Evolutionary conservation across 2,329 filamentous ascomycete genomes (phyloP), one percentile per base, ranked within the genome.

Genomic region (Stagonosporopsis chrysanthemi): DNA sequence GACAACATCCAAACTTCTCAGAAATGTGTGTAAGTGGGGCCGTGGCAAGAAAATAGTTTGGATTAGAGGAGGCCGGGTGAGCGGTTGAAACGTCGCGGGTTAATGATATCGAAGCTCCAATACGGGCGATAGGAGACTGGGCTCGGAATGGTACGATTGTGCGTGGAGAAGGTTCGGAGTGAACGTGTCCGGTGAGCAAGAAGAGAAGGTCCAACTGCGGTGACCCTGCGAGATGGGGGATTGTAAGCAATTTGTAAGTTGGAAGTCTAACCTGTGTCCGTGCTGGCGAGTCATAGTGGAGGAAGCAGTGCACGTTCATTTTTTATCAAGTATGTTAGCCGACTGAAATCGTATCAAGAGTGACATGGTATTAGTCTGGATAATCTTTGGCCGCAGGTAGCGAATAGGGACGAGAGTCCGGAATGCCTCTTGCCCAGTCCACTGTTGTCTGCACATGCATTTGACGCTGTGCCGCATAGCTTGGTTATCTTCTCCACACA

Each of bases 51-150:
- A 19, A 28, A 43, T n/a, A 36, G 23, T 35, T 50, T 28, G 14
- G 39, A 35, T 19, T 41, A 28, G 36, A n/a, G 31, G n/a, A 31
- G 24, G 26, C 41, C 12, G 9, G 9, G 23, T 11, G n/a, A 15
- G 35, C n/a, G 22, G 26, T 51, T 51, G 48, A 43, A 43, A 50
- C 47, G 28, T 17, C 17, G 40, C 36, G 46, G 23, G 28, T 49
- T 40, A 15, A 31, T 12, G 22, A 38, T n/a, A 6, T 17, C 22
- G 2, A 4, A 15, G 4, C 39, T 14, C 23, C 31, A 17, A 40
- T 38, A 50, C 31, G 26, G 35, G 19, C 28, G 11, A 22, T 35
- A 31, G 33, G 24, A 29, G 17, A 0, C 19, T 8, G 24, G 49
- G 28, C 23, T 44, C 31, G 29, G n/a, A 38, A 11, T 44, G 49